A percentile compares a stretch with the other conserved stretches of the same genome.
These are phyloP conservation scores for Phytopythium sindhum DNA, from an alignment of 352 stramenopile species.

Conservation along the genomic window DNA sequence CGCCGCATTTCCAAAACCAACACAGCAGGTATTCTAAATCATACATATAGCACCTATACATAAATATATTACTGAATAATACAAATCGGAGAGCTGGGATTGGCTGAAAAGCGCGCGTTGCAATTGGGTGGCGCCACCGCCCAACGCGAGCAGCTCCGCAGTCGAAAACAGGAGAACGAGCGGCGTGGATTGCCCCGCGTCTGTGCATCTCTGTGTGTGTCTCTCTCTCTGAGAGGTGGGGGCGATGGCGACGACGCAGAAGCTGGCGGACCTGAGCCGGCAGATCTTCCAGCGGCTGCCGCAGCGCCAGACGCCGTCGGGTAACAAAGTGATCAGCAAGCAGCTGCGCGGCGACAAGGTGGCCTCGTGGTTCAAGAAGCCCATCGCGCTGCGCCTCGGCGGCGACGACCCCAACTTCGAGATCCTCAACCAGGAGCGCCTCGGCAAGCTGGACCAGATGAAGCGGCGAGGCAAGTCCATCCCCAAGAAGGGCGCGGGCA, in stretches of 20 bases:
- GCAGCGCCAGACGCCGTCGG: conserved; percentile 73
- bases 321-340: conserved; percentile 89
- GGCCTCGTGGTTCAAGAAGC: conserved; percentile 86
- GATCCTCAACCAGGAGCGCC: conserved; percentile 72
- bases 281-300: conserved; percentile 89
- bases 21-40: neutral
- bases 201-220: neutral
- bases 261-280: conserved; percentile 74
- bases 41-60: neutral
- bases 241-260: conserved; percentile 44
- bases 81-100: neutral
- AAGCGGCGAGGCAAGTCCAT: conserved; percentile 85
- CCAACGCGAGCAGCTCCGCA: neutral
- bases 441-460: conserved; percentile 81
- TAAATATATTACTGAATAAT: neutral
- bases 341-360: conserved; percentile 86
- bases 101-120: conserved; percentile 3
- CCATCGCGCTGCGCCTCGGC: conserved; percentile 63
- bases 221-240: no score
- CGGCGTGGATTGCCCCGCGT: neutral
- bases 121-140: conserved; percentile 5
- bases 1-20: neutral
- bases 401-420: conserved; percentile 84
- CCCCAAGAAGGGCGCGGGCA: conserved; percentile 86
- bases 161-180: neutral